Percentiles rank a stretch among this genome's conserved stretches.
Conservation (phyloP, 495 filamentous ascomycete species). For the Jackrogersella multiformis region DNA sequence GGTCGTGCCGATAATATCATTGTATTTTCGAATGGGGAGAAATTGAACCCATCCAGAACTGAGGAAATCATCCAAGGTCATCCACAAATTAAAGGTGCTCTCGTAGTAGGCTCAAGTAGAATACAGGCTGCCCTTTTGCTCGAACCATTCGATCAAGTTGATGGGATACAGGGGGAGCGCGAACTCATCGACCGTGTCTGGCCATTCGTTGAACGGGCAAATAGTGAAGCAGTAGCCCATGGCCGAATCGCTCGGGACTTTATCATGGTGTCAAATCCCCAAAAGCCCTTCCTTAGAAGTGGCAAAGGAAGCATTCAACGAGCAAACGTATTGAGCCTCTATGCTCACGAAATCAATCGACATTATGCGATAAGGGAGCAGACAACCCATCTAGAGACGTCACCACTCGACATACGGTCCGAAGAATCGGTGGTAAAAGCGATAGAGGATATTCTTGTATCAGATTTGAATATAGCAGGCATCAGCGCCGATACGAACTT, state of each 20-base stretch:
- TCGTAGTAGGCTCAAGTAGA: constrained; percentile 64
- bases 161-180: neutral
- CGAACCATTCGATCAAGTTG: neutral
- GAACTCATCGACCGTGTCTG: constrained; percentile 33
- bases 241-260: constrained; percentile 4
- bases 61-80: constrained; percentile 65
- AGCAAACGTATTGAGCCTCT: constrained; percentile 3
- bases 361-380: neutral
- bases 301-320: constrained; percentile 34
- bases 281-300: constrained; percentile 22
- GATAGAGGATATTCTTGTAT: neutral
- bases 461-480: neutral
- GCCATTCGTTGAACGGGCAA: constrained; percentile 29
- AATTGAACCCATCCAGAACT: constrained; percentile 63
- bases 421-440: neutral
- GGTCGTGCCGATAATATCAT: too few relatives aligned
- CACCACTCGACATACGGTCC: neutral
- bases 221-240: constrained; percentile 7
- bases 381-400: neutral
- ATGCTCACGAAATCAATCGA: constrained; percentile 15
- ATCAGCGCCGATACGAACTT: neutral
- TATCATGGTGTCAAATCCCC: constrained; percentile 8
- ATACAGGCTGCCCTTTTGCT: constrained; percentile 59
- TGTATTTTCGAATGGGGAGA: constrained; percentile 64
- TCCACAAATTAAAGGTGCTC: constrained; percentile 61